Evolutionary conservation across 192 early-diverging fungal genomes (phyloP).

Genomic region (Coemansia sp.): DNA sequence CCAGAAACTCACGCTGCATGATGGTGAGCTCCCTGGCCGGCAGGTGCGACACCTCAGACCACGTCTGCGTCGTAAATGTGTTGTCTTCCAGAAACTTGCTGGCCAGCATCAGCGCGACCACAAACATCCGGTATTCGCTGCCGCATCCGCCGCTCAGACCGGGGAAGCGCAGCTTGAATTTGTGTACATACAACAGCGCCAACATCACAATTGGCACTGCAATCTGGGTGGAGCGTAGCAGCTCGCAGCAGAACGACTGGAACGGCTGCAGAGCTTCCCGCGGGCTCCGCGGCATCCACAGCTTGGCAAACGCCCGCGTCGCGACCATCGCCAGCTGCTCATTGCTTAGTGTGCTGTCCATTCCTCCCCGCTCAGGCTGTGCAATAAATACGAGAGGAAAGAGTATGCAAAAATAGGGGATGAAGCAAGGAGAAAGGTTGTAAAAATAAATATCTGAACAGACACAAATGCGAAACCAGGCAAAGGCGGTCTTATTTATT

Average conservation of each 20-base stretch:
- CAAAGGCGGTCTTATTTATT: conserved; percentile 11
- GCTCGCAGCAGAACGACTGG: conserved; percentile 49
- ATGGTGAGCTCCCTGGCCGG: conserved; percentile 77
- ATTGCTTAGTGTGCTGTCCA: conserved; percentile 36
- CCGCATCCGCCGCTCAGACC: conserved; percentile 55
- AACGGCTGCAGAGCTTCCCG: conserved; percentile 44
- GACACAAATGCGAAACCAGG: conserved; percentile 12
- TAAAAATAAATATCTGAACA: conserved; percentile 15
- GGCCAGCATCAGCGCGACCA: conserved; percentile 80
- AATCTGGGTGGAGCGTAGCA: conserved; percentile 54
- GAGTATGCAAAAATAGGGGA: conserved; percentile 8
- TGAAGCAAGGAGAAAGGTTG: conserved; percentile 1
- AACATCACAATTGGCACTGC: conserved; percentile 53
- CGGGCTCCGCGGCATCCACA: conserved; percentile 42
- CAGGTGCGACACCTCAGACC: conserved; percentile 83
- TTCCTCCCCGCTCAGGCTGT: conserved; percentile 3
- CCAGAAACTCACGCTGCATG: conserved; percentile 86
- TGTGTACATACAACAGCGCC: conserved; percentile 48
- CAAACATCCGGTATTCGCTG: conserved; percentile 79
- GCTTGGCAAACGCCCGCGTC: conserved; percentile 39
- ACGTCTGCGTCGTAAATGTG: conserved; percentile 87
- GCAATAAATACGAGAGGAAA: neutral
- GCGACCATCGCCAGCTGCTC: conserved; percentile 50
- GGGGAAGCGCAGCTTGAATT: conserved; percentile 43
- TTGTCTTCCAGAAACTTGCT: conserved; percentile 89